Evolutionary conservation across 139 green algal genomes (phyloP), one percentile per base, ranked within the genome.

Genomic region (Chlorokybus atmophyticus): DNA sequence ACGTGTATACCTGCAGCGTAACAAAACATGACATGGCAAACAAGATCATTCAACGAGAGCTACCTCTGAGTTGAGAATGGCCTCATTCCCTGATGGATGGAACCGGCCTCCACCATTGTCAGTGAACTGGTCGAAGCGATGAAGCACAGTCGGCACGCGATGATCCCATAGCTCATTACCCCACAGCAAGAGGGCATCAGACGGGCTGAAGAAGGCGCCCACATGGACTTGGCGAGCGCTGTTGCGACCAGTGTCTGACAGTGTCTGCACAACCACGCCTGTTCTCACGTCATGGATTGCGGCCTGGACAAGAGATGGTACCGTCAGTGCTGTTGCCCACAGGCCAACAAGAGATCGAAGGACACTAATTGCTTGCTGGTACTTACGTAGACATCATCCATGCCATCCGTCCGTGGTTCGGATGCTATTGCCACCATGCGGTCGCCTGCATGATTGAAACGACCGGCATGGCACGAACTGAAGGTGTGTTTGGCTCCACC

Each of bases 41-140:
- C n/a, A n/a, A n/a, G n/a, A n/a, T n/a, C n/a, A n/a, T 44, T 44
- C 35, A 10, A 10, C 35, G 35, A 10, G 35, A 10, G 10, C 10
- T 14, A 44, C 35, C 35, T 44, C 35, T 10, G 10, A 21, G 35
- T 44, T 44, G 35, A 44, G 10, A 14, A 44, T 44, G 3, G 78
- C 68, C 71, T 88, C 79, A 17, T 80, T 63, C 4, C 82, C 80
- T 1, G 26, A 50, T 0, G 78, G 80, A 51, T 87, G 82, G 65
- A 87, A 89, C 55, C 42, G 56, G 14, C 75, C 69, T 0, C 68
- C 64, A 1, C 62, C 59, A n/a, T 27, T 55, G 31, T 83, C 68
- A 1, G 62, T 77, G 61, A 88, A 79, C 68, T 77, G 64, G 55
- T 88, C 81, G 59, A 87, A 86, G 26, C 66, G 66, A 59, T 84